Conservation (phyloP, 495 filamentous ascomycete species). For the Rusavskia elegans region DNA sequence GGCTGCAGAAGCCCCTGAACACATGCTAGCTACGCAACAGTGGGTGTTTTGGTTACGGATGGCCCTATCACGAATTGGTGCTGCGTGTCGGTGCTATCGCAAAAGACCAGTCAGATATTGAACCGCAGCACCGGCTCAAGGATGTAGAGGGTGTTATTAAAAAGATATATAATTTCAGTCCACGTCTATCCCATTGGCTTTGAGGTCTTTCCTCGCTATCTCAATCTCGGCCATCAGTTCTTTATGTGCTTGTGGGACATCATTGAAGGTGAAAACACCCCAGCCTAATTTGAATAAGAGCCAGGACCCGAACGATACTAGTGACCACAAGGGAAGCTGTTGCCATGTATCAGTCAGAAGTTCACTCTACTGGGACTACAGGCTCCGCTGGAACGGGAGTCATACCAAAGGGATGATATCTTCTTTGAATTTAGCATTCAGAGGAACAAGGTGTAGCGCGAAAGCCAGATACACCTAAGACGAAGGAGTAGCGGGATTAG, state of each 20-base stretch:
- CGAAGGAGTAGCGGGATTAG: no score
- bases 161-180: constrained; percentile 16
- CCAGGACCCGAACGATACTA: constrained; percentile 87
- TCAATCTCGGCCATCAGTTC: constrained; percentile 62
- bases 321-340: constrained; percentile 80
- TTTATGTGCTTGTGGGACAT: constrained; percentile 79
- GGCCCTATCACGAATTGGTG: no score
- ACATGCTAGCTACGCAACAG: no score
- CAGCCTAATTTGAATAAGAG: constrained; percentile 80
- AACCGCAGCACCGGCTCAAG: background rate
- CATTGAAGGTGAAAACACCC: constrained; percentile 90
- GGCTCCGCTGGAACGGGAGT: no score
- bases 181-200: constrained; percentile 31
- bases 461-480: constrained; percentile 71
- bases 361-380: no score
- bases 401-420: constrained; percentile 37
- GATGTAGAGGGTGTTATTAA: no score
- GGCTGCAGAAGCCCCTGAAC: no score
- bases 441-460: constrained; percentile 70
- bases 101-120: background rate
- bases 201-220: constrained; percentile 33
- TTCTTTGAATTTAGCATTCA: constrained; percentile 46
- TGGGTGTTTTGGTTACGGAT: no score
- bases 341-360: background rate
- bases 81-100: no score